A percentile compares a stretch with the other conserved stretches of the same genome.
Conservation (phyloP, 352 stramenopile genomes). For the Phytophthora litchii region DNA sequence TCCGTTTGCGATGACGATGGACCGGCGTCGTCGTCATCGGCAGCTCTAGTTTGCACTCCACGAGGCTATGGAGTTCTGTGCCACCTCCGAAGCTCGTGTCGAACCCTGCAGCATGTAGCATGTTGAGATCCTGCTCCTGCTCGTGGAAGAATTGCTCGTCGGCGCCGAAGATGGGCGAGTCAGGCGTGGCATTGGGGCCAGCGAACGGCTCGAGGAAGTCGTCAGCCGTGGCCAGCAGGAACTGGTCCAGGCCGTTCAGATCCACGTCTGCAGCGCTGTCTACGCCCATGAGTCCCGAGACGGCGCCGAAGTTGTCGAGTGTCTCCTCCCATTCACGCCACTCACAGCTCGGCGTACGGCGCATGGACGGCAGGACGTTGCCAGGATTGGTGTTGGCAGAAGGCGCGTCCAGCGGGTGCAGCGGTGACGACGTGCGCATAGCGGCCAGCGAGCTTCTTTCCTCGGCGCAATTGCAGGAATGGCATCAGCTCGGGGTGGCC, state of each 20-base stretch:
- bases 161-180: conserved; percentile 36
- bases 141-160: conserved; percentile 32
- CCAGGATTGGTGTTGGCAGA: conserved; percentile 4
- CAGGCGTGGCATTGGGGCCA: conserved; percentile 24
- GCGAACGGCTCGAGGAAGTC: conserved; percentile 66
- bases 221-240: conserved; percentile 59
- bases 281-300: conserved; percentile 14
- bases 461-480: conserved; percentile 7
- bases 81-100: conserved; percentile 46
- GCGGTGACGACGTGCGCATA: conserved; percentile 33
- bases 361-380: conserved; percentile 24
- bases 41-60: conserved; percentile 43
- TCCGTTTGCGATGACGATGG: conserved; percentile 64
- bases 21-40: conserved; percentile 7
- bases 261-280: conserved; percentile 54
- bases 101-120: conserved; percentile 27
- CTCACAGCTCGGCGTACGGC: conserved; percentile 41
- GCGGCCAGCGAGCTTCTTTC: not conserved
- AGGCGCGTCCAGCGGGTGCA: conserved; percentile 29
- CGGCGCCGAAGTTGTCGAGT: conserved; percentile 34
- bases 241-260: conserved; percentile 62
- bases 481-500: not conserved
- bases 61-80: conserved; percentile 42
- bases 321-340: conserved; percentile 50
- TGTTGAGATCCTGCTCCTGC: conserved; percentile 35